A percentile compares a stretch with the other conserved stretches of the same genome.
Evolutionary conservation across 345 rosid genomes (phyloP).

Genomic region (Populus nigra): DNA sequence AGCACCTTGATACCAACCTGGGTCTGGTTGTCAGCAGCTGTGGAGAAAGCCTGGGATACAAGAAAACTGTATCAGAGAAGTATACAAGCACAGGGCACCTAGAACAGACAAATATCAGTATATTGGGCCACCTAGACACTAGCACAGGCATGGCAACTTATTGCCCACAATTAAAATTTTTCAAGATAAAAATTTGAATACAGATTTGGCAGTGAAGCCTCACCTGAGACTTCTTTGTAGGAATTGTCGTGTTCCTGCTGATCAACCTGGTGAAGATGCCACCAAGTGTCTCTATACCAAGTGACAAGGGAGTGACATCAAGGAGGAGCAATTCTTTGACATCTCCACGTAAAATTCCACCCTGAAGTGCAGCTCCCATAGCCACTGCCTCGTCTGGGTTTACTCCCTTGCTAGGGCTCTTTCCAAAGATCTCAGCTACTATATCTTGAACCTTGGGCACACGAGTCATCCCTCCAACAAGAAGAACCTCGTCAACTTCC

Average conservation of each 20-base stretch:
- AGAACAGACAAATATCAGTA: not conserved
- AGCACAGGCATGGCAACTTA: not conserved
- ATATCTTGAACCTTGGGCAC: slow-evolving; percentile 34
- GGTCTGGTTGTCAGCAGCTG: slow-evolving; percentile 32
- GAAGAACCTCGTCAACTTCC: slow-evolving; percentile 33
- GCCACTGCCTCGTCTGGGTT: slow-evolving; percentile 39
- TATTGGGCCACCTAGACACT: not conserved
- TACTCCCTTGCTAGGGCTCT: slow-evolving; percentile 36
- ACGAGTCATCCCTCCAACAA: slow-evolving; percentile 40
- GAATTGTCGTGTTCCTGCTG: slow-evolving; percentile 30
- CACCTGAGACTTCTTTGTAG: slow-evolving; percentile 36
- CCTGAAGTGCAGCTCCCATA: slow-evolving; percentile 37
- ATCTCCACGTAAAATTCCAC: slow-evolving; percentile 37
- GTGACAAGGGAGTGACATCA: slow-evolving; percentile 33
- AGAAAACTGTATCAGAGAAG: not conserved
- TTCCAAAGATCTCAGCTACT: slow-evolving; percentile 25
- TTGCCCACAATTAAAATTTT: not conserved
- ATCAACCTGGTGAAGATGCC: slow-evolving; percentile 33
- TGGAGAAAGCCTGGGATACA: slow-evolving; percentile 23
- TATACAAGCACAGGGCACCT: not conserved
- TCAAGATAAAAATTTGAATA: not conserved
- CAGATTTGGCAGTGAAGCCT: not conserved
- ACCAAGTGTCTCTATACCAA: slow-evolving; percentile 36
- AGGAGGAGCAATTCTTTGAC: slow-evolving; percentile 33
- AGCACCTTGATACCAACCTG: slow-evolving; percentile 29